Evolutionary conservation across 805 yeast species (phyloP).

Genomic region (Pichia rugopelliculosa): DNA sequence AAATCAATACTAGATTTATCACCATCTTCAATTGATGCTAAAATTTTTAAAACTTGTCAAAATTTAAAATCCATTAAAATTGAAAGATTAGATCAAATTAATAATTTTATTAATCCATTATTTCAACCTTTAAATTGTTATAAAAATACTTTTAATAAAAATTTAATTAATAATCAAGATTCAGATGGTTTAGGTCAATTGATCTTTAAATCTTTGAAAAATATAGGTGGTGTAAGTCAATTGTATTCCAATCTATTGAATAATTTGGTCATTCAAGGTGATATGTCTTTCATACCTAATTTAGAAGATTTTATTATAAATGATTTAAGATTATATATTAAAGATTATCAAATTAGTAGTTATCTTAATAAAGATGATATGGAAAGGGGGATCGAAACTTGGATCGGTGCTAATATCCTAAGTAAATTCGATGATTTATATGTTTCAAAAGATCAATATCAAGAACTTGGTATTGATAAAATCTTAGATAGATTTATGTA

Average conservation of each 20-base stretch:
- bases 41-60: slow-evolving; percentile 55
- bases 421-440: slow-evolving; percentile 53
- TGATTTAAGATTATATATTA: slow-evolving; percentile 49
- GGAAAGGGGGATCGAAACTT: slow-evolving; percentile 53
- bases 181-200: slow-evolving; percentile 44
- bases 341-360: slow-evolving; percentile 38
- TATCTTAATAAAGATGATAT: slow-evolving; percentile 33
- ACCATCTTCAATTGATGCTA: slow-evolving; percentile 21
- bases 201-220: slow-evolving; percentile 37
- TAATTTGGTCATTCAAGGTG: slow-evolving; percentile 55
- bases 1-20: slow-evolving; percentile 26
- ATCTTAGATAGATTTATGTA: slow-evolving; percentile 4
- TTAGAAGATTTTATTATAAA: slow-evolving; percentile 47
- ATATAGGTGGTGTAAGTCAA: slow-evolving; percentile 38
- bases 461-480: slow-evolving; percentile 48
- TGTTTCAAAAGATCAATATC: slow-evolving; percentile 56
- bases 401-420: slow-evolving; percentile 71
- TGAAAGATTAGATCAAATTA: slow-evolving; percentile 4
- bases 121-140: slow-evolving; percentile 54
- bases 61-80: slow-evolving; percentile 41
- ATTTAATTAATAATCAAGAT: slow-evolving; percentile 35
- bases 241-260: slow-evolving; percentile 34
- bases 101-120: slow-evolving; percentile 51
- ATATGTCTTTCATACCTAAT: slow-evolving; percentile 48
- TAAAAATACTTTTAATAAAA: slow-evolving; percentile 18